Percentiles rank a stretch among this genome's conserved stretches.
These are phyloP conservation scores for Nakaseomyces nivariensis DNA, from an alignment of 1,139 yeast genomes.

Conservation along the genomic window DNA sequence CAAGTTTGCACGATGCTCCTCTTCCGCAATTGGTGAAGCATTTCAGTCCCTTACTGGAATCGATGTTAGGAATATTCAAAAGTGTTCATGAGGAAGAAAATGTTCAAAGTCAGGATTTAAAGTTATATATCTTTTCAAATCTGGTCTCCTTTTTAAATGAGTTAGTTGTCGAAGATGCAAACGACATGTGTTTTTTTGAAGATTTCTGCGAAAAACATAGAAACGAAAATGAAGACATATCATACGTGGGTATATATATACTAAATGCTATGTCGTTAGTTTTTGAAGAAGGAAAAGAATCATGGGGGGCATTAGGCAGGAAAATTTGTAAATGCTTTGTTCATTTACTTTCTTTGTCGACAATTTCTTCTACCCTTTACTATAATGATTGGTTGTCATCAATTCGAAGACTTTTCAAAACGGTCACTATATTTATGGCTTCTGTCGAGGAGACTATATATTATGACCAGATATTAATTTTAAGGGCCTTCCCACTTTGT, in stretches of 20 bases:
- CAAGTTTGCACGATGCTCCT: conserved; percentile 12
- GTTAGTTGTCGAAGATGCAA: background rate
- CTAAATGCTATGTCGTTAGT: background rate
- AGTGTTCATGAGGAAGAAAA: conserved; percentile 7
- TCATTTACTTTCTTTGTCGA: background rate
- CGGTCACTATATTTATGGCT: background rate
- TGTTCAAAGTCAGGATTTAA: conserved; percentile 1
- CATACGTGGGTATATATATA: background rate
- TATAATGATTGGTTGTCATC: background rate
- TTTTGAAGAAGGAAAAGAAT: background rate
- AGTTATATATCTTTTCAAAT: background rate
- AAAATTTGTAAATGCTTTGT: background rate
- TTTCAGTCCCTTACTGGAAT: conserved; percentile 16
- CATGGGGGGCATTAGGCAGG: background rate
- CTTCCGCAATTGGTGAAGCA: conserved; percentile 12
- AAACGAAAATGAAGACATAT: background rate
- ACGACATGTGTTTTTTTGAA: conserved; percentile 1
- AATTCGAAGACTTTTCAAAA: background rate
- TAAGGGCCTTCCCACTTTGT: background rate
- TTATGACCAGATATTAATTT: background rate
- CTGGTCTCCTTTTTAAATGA: background rate
- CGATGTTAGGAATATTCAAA: conserved; percentile 14
- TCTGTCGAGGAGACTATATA: background rate
- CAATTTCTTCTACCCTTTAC: background rate
- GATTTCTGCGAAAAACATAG: background rate